Base-by-base conservation (phyloP, 2,329 filamentous ascomycete species). In the Diaporthe sp. region DNA sequence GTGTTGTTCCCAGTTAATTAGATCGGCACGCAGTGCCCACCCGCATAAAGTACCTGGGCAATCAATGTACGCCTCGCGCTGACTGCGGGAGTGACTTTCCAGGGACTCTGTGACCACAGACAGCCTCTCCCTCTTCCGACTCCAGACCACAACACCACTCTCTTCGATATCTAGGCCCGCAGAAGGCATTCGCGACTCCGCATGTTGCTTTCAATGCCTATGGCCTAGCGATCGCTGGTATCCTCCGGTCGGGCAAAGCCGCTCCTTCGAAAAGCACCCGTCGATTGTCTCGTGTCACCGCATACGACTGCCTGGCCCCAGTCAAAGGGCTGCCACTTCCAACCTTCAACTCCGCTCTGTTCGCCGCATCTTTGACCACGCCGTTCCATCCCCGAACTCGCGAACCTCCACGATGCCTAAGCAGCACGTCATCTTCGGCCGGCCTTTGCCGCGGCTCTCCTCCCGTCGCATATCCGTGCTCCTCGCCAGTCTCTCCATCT, bases 381-480 rank as follows among this genome's bases (percentile, higher is more conserved):
- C 47, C 39, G 56, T 56, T 44, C n/a, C 55, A 30, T 30, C 15
- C 15, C 27, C 55, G 39, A 44, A 22, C 61, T 22, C 32, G 15
- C 56, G 47, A 58, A n/a, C 59, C 15, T 61, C n/a, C 76, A 77
- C 73, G 39, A 89, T 89, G 87, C 86, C 86, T 37, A 85, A 85
- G 75, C 85, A 86, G 78, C 84, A 83, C 76, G 83, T 82, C 59
- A 37, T 89, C 55, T 85, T 87, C 69, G 88, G 88, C 69, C 84
- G 86, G 69, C 85, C 86, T 22, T 78, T 90, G 76, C 85, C 86
- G 74, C 86, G 87, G 70, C 81, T 92, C 73, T 83, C 85, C 58
- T 84, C 89, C 30, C 88, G 89, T 61, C 88, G 88, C 71, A 81
- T 91, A 76, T 87, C 87, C 25, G 80, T 88, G 70, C 82, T 92